These are phyloP conservation scores for Umbelopsis vinacea DNA, from an alignment of 192 early-diverging fungal species.

Conservation along the genomic window DNA sequence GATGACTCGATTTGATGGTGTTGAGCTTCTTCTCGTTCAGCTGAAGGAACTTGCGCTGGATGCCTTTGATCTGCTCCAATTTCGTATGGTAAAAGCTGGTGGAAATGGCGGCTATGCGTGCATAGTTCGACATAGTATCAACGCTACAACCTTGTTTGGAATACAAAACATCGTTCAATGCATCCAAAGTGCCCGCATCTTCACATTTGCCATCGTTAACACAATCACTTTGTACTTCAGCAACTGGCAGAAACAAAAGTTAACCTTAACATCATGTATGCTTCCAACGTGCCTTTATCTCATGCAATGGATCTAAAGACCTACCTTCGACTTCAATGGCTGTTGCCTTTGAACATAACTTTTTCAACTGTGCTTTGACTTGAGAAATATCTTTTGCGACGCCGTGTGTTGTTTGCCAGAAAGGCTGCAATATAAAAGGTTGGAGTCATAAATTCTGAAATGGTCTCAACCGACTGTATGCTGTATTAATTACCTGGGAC, in stretches of 20 bases:
- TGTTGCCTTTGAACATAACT: neutral
- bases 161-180: neutral
- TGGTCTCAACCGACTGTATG: neutral
- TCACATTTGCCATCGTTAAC: neutral
- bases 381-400: neutral
- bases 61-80: neutral
- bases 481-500: slow-evolving; percentile 1
- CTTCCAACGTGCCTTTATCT: too few relatives aligned
- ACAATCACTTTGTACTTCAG: too few relatives aligned
- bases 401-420: neutral
- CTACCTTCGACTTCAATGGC: slow-evolving; percentile 1
- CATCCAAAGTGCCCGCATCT: neutral
- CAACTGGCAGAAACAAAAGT: too few relatives aligned
- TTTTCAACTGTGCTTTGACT: neutral
- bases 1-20: neutral
- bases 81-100: neutral
- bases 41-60: neutral
- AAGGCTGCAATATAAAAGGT: neutral
- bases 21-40: neutral
- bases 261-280: too few relatives aligned
- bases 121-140: neutral
- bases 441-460: neutral
- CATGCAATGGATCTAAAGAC: neutral
- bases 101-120: neutral
- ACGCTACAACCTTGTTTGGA: neutral